These are phyloP conservation scores for Neurospora sublineolata DNA, from an alignment of 495 filamentous ascomycete genomes.

Conservation along the genomic window DNA sequence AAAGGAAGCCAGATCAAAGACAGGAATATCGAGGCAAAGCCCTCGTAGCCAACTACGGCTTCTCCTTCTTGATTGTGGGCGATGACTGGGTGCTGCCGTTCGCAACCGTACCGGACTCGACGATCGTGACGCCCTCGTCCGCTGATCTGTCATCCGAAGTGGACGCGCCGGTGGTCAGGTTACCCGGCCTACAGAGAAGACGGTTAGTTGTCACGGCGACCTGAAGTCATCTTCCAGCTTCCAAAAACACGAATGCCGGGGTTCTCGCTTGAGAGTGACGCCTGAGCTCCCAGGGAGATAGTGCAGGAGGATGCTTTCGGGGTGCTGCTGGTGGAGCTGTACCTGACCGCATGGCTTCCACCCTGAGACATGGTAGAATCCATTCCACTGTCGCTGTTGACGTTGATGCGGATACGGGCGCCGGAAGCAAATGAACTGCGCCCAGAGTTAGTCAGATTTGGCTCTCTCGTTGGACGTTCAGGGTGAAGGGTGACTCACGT, in stretches of 20 bases:
- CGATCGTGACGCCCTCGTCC: slow-evolving; percentile 38
- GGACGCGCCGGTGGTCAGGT: slow-evolving; percentile 13
- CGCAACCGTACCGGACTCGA: slow-evolving; percentile 37
- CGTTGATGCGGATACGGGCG: slow-evolving; percentile 8
- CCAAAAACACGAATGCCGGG: neutral
- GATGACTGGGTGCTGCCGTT: slow-evolving; percentile 40
- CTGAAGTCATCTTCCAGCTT: slow-evolving; percentile 2
- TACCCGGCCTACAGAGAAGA: slow-evolving; percentile 16
- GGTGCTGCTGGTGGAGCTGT: slow-evolving; percentile 4
- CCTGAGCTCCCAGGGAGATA: neutral
- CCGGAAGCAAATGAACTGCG: slow-evolving; percentile 19
- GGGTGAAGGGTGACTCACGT: slow-evolving; percentile 7
- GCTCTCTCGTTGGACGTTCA: no score
- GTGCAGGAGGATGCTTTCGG: neutral
- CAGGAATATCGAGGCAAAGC: slow-evolving; percentile 2
- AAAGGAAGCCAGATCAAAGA: slow-evolving; percentile 2
- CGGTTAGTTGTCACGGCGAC: slow-evolving; percentile 17
- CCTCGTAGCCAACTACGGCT: slow-evolving; percentile 10
- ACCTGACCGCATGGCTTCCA: slow-evolving; percentile 17
- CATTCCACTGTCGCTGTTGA: slow-evolving; percentile 7
- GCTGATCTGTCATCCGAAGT: slow-evolving; percentile 32
- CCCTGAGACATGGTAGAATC: slow-evolving; percentile 8
- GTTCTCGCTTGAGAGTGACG: neutral
- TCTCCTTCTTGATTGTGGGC: slow-evolving; percentile 37
- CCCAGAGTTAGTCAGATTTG: slow-evolving; percentile 5